Evolutionary conservation across 2,329 filamentous ascomycete species (phyloP), one percentile per base, ranked within the genome.

Genomic region (Fusarium sarcochroum): DNA sequence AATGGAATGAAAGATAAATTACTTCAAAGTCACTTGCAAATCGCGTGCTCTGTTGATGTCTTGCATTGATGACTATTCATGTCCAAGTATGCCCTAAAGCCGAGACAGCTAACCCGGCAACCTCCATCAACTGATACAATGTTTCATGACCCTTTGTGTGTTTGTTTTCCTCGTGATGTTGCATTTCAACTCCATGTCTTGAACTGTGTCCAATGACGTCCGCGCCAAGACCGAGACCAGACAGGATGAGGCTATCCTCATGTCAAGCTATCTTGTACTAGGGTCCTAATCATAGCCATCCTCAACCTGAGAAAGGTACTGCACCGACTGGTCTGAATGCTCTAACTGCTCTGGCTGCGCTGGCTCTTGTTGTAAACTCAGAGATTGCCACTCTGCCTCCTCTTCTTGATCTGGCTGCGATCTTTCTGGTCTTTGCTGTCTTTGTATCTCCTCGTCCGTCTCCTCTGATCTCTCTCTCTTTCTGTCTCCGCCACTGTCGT

Each of bases 1-100:
- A 73, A 72, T 72, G 70, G 66, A 73, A 72, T 63, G 60, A 72
- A 66, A 59, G 53, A 66, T 50, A 50, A 37, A 57, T 68, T 61
- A 64, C 45, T 54, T 37, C 35, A 62, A 51, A 18, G 20, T 48
- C n/a, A 38, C 14, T 42, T 49, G 23, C 25, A n/a, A 11, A 30
- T 11, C 25, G 25, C 32, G 30, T 50, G 34, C 38, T 52, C 13
- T 45, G 18, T 50, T 34, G 25, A 50, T 66, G 45, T 46, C 27
- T 54, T 20, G 34, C 23, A 40, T 8, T 18, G 27, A 10, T 34
- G 18, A 20, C 27, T 47, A 23, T 47, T 47, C 21, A 25, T 53
- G 15, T 46, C 17, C 14, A 42, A 34, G n/a, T 20, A 42, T 47
- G 21, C 17, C 42, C 37, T 37, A 3, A 21, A 27, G 45, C 32